Evolutionary conservation across 129 eudicot genomes (phyloP).

Genomic region (Rutidosis leptorrhynchoides): DNA sequence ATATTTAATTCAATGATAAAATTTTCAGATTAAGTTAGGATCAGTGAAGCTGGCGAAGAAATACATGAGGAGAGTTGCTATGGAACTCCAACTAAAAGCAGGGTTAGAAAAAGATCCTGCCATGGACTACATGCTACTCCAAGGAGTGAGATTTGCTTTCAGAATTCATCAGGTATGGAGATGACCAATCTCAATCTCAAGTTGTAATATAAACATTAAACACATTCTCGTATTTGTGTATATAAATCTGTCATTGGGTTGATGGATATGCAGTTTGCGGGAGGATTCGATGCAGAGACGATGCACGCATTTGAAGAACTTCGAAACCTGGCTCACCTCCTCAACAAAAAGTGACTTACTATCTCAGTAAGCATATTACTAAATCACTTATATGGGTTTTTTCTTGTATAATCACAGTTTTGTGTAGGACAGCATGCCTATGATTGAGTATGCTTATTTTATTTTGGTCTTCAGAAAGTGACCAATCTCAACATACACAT

Average conservation of each 20-base stretch:
- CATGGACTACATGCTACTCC: slow-evolving; percentile 87
- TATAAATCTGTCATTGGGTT: too few relatives aligned
- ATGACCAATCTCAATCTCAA: too few relatives aligned
- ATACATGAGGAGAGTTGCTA: slow-evolving; percentile 86
- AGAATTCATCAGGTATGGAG: slow-evolving; percentile 90
- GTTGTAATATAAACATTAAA: too few relatives aligned
- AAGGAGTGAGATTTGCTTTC: slow-evolving; percentile 97
- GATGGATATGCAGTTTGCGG: slow-evolving; percentile 99
- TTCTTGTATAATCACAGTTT: too few relatives aligned
- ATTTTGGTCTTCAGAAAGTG: too few relatives aligned
- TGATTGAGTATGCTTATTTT: too few relatives aligned
- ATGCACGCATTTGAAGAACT: slow-evolving; percentile 98
- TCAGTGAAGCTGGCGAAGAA: slow-evolving; percentile 82
- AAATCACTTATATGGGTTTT: too few relatives aligned
- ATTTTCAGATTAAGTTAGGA: slow-evolving; percentile 82
- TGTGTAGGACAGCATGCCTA: too few relatives aligned
- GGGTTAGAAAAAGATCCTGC: slow-evolving; percentile 73
- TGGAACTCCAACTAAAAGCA: slow-evolving; percentile 70
- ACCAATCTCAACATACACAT: too few relatives aligned
- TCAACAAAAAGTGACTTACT: slow-evolving; percentile 66
- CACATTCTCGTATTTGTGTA: too few relatives aligned
- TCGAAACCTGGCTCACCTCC: slow-evolving; percentile 65
- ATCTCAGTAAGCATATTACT: too few relatives aligned
- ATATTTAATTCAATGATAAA: too few relatives aligned
- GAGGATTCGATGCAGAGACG: slow-evolving; percentile 96